phyloP scores from a whole-genome alignment of 441 rosid species.

The Melastoma candidum region DNA sequence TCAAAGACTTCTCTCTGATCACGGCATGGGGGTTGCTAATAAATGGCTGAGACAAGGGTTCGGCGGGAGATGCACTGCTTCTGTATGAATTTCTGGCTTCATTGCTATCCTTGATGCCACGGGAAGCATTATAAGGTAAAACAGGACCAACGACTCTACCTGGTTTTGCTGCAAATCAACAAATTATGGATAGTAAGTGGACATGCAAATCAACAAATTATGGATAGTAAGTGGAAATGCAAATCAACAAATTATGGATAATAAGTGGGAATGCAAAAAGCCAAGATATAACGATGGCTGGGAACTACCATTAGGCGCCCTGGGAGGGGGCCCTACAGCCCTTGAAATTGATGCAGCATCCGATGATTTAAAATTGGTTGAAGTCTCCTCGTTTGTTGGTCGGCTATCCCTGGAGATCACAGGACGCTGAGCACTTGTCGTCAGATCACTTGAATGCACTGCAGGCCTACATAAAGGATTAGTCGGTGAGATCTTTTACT shows the following conservation, averaged over 20 bases:
- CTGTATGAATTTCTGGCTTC: slow-evolving; percentile 41
- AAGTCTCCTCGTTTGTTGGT: slow-evolving; percentile 33
- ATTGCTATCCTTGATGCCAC: slow-evolving; percentile 34
- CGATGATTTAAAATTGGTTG: slow-evolving; percentile 30
- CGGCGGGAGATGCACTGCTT: slow-evolving; percentile 42
- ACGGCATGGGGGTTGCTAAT: slow-evolving; percentile 29
- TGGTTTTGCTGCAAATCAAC: slow-evolving; percentile 52
- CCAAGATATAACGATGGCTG: background rate
- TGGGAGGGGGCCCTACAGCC: slow-evolving; percentile 68
- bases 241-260: background rate
- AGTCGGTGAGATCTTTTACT: too few species aligned
- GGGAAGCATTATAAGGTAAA: slow-evolving; percentile 38
- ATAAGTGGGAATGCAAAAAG: too few species aligned
- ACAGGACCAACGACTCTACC: slow-evolving; percentile 74
- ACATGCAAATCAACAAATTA: too few species aligned
- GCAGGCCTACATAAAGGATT: slow-evolving; percentile 40
- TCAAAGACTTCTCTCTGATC: slow-evolving; percentile 31
- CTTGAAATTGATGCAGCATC: slow-evolving; percentile 25
- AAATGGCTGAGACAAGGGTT: slow-evolving; percentile 40
- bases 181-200: too few species aligned
- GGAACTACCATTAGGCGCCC: slow-evolving; percentile 60
- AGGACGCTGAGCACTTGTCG: slow-evolving; percentile 29
- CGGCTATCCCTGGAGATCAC: slow-evolving; percentile 30
- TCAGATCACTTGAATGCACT: slow-evolving; percentile 47
- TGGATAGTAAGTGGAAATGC: too few species aligned